Evolutionary conservation across 23 red algal genomes (phyloP).

Genomic region (Cyanidiococcus yangmingshanensis): DNA sequence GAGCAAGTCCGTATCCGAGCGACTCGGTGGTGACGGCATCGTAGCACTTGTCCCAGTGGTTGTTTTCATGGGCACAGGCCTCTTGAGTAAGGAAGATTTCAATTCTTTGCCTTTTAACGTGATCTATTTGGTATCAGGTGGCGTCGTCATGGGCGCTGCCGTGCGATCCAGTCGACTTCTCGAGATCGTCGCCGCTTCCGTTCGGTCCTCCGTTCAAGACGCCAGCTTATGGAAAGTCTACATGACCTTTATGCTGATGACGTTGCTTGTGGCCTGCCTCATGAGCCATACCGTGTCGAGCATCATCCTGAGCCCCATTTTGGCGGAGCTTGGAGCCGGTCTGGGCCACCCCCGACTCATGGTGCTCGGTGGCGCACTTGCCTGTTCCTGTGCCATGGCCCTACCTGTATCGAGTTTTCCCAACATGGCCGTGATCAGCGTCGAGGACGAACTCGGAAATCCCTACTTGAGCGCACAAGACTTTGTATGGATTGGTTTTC

Average conservation of each 20-base stretch:
- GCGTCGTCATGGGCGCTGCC: slow-evolving; percentile 65
- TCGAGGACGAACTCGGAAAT: slow-evolving; percentile 62
- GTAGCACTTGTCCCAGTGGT: slow-evolving; percentile 70
- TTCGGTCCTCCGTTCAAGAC: slow-evolving; percentile 26
- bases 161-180: slow-evolving; percentile 70
- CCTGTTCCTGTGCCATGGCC: slow-evolving; percentile 91
- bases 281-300: slow-evolving; percentile 88
- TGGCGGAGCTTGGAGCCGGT: slow-evolving; percentile 64
- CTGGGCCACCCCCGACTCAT: slow-evolving; percentile 75
- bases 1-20: slow-evolving; percentile 31
- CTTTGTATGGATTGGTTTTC: slow-evolving; percentile 41
- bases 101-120: slow-evolving; percentile 96
- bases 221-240: slow-evolving; percentile 42
- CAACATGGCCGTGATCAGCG: slow-evolving; percentile 69
- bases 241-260: slow-evolving; percentile 51
- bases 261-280: slow-evolving; percentile 47
- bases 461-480: slow-evolving; percentile 54
- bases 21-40: slow-evolving; percentile 69
- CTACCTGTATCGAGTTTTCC: slow-evolving; percentile 72
- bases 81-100: slow-evolving; percentile 95
- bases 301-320: slow-evolving; percentile 71
- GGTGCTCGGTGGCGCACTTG: slow-evolving; percentile 78
- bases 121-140: slow-evolving; percentile 82
- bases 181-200: slow-evolving; percentile 37
- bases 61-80: slow-evolving; percentile 70